Evolutionary conservation across 371 early-diverging fungal genomes (phyloP).

Genomic region (Rhizopus stolonifer): DNA sequence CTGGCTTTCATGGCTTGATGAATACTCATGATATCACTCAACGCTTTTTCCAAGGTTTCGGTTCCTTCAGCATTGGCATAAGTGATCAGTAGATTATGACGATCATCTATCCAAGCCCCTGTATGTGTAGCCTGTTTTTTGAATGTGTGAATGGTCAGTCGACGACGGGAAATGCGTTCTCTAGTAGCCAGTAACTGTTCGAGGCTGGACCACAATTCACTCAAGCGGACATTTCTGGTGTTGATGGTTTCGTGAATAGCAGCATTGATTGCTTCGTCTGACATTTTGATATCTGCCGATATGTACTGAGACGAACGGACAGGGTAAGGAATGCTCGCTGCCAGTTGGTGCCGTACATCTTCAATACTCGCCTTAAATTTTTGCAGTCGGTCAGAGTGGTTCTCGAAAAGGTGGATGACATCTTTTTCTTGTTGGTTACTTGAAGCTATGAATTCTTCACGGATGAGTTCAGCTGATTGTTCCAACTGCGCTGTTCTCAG

Average conservation of each 20-base stretch:
- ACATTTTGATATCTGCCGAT: slow-evolving; percentile 22
- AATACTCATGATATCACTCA: slow-evolving; percentile 27
- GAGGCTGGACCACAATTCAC: slow-evolving; percentile 29
- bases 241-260: slow-evolving; percentile 38
- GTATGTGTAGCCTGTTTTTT: slow-evolving; percentile 29
- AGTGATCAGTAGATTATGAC: slow-evolving; percentile 11
- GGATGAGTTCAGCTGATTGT: slow-evolving; percentile 42
- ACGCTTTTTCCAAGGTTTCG: slow-evolving; percentile 14
- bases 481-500: slow-evolving; percentile 36
- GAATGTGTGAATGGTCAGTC: slow-evolving; percentile 28
- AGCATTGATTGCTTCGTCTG: slow-evolving; percentile 39
- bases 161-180: slow-evolving; percentile 39
- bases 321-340: slow-evolving; percentile 35
- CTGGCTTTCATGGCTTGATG: slow-evolving; percentile 29
- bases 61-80: not conserved
- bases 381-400: slow-evolving; percentile 26
- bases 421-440: not conserved
- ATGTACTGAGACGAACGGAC: slow-evolving; percentile 18
- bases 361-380: slow-evolving; percentile 36
- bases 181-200: slow-evolving; percentile 37
- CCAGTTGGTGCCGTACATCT: slow-evolving; percentile 27
- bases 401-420: slow-evolving; percentile 8
- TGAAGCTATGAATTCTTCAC: slow-evolving; percentile 37
- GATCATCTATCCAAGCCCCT: slow-evolving; percentile 35
- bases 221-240: slow-evolving; percentile 25